Evolutionary conservation across 2,329 filamentous ascomycete species (phyloP), one percentile per base, ranked within the genome.

Genomic region (Aschersonia sp.): DNA sequence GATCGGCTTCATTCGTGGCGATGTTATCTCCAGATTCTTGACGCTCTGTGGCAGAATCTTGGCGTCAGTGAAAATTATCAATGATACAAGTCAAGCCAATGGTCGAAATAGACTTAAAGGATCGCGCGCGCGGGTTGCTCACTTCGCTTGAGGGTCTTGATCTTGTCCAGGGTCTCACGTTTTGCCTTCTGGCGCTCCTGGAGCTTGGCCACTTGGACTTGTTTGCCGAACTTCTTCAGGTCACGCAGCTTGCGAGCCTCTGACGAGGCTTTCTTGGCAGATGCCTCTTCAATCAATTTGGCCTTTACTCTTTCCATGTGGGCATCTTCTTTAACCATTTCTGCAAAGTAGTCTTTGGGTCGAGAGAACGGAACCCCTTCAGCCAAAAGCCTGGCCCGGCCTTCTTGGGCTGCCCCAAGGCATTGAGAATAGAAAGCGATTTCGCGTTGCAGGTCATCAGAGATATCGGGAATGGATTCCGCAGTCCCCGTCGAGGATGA

Each of bases 181-280:
- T 95, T 95, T 60, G 82, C 83, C 75, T 94, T 94, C 45, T 86
- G 81, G 45, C 92, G 76, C 76, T 98, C 90, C 69, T 97, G 90
- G 64, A 94, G 69, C 73, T 95, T 95, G 50, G 89, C 89, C 50
- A 95, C 79, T 72, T 98, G 92, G 47, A 97, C 92, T 65, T 94
- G 87, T 72, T 98, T 98, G 63, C 92, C 92, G 63, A 97, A 98
- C 71, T 97, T 98, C 81, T 95, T 97, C 59, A 97, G 73, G 64
- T 98, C 92, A 53, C 92, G 77, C 70, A 90, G 83, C 69, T 88
- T 88, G 62, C 88, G 79, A 6, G 92, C 92, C 66, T 98, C 92
- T 30, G 85, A 81, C 31, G 87, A 78, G 1, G 92, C 90, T 72
- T 95, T 95, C 75, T 95, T 95, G 51, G 80, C 74, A 9, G 90